Evolutionary conservation across 768 basidiomycete species (phyloP).

Genomic region (Trametes punicea): DNA sequence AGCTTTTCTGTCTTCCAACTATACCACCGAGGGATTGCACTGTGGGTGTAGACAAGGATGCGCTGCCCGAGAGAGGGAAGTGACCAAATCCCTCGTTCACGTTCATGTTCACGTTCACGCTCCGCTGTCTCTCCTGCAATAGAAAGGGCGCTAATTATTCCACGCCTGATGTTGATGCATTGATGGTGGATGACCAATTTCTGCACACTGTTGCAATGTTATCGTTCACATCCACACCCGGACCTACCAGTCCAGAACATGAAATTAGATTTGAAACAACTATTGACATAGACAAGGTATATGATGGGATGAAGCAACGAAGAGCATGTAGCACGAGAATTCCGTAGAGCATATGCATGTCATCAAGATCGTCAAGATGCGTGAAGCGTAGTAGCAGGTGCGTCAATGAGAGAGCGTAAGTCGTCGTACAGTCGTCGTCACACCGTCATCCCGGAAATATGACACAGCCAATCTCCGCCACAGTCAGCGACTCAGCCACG

Average conservation of each 20-base stretch:
- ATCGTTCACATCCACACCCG: too few species aligned
- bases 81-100: too few species aligned
- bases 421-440: conserved; percentile 8
- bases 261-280: background rate
- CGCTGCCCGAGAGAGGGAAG: too few species aligned
- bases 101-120: too few species aligned
- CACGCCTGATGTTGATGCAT: too few species aligned
- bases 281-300: conserved; percentile 7
- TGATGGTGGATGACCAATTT: too few species aligned
- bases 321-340: conserved; percentile 5
- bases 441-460: background rate
- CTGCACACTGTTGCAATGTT: too few species aligned
- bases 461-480: background rate
- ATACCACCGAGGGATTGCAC: too few species aligned
- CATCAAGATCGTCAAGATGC: background rate
- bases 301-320: conserved; percentile 1
- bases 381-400: background rate
- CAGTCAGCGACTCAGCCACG: background rate
- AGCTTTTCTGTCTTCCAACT: too few species aligned
- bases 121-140: too few species aligned
- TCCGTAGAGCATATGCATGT: background rate
- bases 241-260: background rate
- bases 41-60: too few species aligned
- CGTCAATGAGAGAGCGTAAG: background rate
- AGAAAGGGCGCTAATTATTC: too few species aligned